Conservation (phyloP, 768 basidiomycete genomes). For the Lentinula aciculospora region DNA sequence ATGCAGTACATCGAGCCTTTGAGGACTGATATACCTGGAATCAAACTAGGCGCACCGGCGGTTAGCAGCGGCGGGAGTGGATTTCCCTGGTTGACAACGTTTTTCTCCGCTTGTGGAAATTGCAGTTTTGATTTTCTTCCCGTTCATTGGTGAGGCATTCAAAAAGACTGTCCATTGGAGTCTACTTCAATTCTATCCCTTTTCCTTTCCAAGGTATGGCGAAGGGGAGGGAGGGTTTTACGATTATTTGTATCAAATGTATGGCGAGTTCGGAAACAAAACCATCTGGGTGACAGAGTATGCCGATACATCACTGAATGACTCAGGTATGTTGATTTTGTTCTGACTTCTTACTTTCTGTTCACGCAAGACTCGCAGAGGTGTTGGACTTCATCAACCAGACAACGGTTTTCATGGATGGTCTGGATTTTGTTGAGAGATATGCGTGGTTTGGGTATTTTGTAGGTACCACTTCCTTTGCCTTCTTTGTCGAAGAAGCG, state of each 20-base stretch:
- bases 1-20: slow-evolving; percentile 52
- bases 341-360: background rate
- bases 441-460: slow-evolving; percentile 62
- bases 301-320: slow-evolving; percentile 46
- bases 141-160: slow-evolving; percentile 36
- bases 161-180: background rate
- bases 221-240: slow-evolving; percentile 48
- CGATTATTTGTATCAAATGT: slow-evolving; percentile 48
- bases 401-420: slow-evolving; percentile 51
- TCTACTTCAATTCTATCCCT: slow-evolving; percentile 14
- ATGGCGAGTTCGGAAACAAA: slow-evolving; percentile 39
- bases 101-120: slow-evolving; percentile 44
- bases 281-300: slow-evolving; percentile 66
- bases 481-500: background rate
- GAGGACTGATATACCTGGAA: slow-evolving; percentile 29
- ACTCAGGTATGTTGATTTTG: slow-evolving; percentile 23
- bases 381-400: slow-evolving; percentile 52
- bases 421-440: slow-evolving; percentile 51
- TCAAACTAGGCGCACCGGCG: slow-evolving; percentile 54
- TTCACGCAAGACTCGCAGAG: slow-evolving; percentile 19
- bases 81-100: slow-evolving; percentile 48
- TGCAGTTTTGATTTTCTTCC: slow-evolving; percentile 48
- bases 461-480: slow-evolving; percentile 22
- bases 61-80: slow-evolving; percentile 47
- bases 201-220: slow-evolving; percentile 47